A percentile compares a stretch with the other conserved stretches of the same genome.
These are phyloP conservation scores for Pythium angustatum DNA, from an alignment of 352 stramenopile species.

Conservation along the genomic window DNA sequence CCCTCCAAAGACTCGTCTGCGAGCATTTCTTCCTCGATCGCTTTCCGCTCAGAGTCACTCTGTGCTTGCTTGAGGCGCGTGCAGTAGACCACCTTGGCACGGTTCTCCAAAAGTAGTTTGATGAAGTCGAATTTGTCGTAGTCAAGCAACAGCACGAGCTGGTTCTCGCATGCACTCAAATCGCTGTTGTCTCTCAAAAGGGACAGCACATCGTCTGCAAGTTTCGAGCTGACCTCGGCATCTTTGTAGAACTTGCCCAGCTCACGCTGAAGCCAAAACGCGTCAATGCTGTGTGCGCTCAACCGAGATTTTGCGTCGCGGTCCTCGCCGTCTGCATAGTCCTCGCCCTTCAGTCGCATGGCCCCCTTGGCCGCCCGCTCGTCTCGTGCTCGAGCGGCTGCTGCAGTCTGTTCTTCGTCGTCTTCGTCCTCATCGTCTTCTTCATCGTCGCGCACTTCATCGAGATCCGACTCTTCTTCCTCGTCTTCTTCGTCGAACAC, in stretches of 20 bases:
- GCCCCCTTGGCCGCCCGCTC: conserved; percentile 26
- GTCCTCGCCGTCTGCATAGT: conserved; percentile 61
- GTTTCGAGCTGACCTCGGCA: conserved; percentile 89
- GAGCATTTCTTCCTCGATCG: conserved; percentile 91
- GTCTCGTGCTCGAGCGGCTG: conserved; percentile 3
- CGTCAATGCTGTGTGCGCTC: conserved; percentile 96
- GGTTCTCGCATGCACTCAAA: conserved; percentile 94
- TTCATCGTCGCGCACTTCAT: conserved; percentile 82
- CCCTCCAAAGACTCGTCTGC: conserved; percentile 84
- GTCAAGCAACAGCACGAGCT: conserved; percentile 96
- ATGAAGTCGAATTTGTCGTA: conserved; percentile 99
- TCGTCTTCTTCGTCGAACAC: conserved; percentile 98
- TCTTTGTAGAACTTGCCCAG: conserved; percentile 96
- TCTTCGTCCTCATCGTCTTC: conserved; percentile 57
- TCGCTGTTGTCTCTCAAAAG: conserved; percentile 73
- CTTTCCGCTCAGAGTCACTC: conserved; percentile 87
- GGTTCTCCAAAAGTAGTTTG: conserved; percentile 96
- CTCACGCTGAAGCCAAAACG: conserved; percentile 97
- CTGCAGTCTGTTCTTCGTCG: conserved; percentile 34
- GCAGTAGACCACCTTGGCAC: conserved; percentile 96
- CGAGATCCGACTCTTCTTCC: conserved; percentile 92
- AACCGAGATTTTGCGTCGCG: conserved; percentile 77
- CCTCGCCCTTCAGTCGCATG: conserved; percentile 78
- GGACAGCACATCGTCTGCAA: conserved; percentile 91
- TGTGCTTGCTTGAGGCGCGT: conserved; percentile 97